Evolutionary conservation across 179 eudicot genomes (phyloP), one percentile per base, ranked within the genome.

Genomic region (Vitellaria paradoxa): DNA sequence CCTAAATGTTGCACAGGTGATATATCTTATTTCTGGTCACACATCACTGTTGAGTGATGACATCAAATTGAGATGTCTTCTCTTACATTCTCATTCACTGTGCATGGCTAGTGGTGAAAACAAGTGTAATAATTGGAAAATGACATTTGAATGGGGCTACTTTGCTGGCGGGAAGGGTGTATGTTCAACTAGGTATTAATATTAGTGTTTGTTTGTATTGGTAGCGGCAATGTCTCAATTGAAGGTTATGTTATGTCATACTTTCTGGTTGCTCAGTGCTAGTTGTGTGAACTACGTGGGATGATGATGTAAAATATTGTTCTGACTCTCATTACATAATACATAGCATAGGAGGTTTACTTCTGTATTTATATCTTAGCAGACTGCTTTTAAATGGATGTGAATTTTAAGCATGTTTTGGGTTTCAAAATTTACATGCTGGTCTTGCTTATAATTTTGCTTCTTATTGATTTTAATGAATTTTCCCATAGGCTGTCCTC

Each of bases 401-500:
- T 20, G 46, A 65, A 23, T 50, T 23, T 50, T 47, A 17, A 49
- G 13, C 37, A 49, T 76, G 72, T 30, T 52, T 37, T 21, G 14
- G 30, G 61, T 76, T 52, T 53, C 26, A 13, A 65, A 42, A 50
- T 37, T 65, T 40, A 18, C 14, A 3, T 52, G 64, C 49, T 52
- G 71, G 17, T 30, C 62, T 37, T 65, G 72, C 63, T 49, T 20
- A 9, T 13, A 26, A 20, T 46, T 45, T 50, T 3, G 9, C 56
- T 24, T 14, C 9, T 10, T 40, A n/a, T 30, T 1, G 12, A 46
- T 60, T 55, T 62, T 50, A 12, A 7, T 46, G 61, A 37, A 61
- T 78, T 6, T 75, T 64, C 11, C 67, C 46, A 4, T 37, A 94
- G 98, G 97, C 98, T 77, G 97, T 94, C 69, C 81, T 92, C 81